Evolutionary conservation across 495 filamentous ascomycete genomes (phyloP).

Genomic region (Mytilinidion resinicola): DNA sequence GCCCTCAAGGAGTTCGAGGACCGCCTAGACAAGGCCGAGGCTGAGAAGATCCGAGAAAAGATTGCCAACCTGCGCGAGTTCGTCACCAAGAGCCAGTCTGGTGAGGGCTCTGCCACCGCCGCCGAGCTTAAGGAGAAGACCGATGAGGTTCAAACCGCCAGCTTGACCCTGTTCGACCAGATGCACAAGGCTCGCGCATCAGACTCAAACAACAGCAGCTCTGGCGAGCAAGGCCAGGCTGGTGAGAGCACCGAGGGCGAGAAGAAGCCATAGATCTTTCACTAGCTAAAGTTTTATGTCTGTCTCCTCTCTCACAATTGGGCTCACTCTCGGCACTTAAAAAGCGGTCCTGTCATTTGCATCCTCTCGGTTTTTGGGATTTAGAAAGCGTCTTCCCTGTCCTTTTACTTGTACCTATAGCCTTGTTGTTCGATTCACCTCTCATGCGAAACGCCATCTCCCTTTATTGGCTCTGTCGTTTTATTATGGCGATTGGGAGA

Average conservation of each 20-base stretch:
- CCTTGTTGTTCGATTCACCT: background rate
- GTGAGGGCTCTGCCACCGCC: slow-evolving; percentile 76
- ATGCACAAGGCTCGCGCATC: slow-evolving; percentile 86
- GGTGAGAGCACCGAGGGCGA: slow-evolving; percentile 57
- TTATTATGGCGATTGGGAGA: background rate
- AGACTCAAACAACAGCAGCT: slow-evolving; percentile 12
- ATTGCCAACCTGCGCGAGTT: slow-evolving; percentile 82
- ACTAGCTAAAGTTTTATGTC: slow-evolving; percentile 4
- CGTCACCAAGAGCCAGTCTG: slow-evolving; percentile 88
- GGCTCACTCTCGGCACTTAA: background rate
- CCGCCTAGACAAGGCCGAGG: slow-evolving; percentile 94
- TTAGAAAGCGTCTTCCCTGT: slow-evolving; percentile 4
- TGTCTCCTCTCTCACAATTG: background rate
- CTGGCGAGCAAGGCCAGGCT: slow-evolving; percentile 49
- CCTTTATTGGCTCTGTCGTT: background rate
- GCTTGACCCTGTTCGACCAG: slow-evolving; percentile 97
- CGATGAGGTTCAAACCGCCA: slow-evolving; percentile 92
- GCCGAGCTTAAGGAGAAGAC: slow-evolving; percentile 96
- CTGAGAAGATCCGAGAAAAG: slow-evolving; percentile 88
- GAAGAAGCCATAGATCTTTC: slow-evolving; percentile 65
- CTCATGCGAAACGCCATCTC: background rate
- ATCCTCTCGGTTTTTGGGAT: background rate
- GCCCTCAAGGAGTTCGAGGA: slow-evolving; percentile 94
- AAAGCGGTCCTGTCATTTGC: slow-evolving; percentile 1
- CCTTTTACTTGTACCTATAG: background rate